phyloP scores from a whole-genome alignment of 140 eudicot species.

The Anethum foeniculum region DNA sequence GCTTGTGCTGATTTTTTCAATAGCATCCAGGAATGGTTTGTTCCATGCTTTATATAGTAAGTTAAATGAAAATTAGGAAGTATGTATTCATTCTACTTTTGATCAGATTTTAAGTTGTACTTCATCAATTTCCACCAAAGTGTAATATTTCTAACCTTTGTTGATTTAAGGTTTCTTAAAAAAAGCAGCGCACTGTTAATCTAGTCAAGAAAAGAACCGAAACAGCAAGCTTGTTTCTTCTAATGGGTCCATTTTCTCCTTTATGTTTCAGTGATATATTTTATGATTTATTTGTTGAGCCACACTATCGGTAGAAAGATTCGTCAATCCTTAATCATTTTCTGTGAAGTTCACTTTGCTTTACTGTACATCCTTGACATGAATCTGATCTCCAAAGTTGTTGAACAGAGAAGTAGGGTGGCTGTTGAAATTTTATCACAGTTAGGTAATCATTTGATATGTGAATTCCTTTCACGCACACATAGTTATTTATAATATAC shows the following conservation, averaged over 20 bases:
- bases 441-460: slow-evolving; percentile 32
- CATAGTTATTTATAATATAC: neutral
- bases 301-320: slow-evolving; percentile 41
- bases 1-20: slow-evolving; percentile 46
- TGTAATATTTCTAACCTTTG: neutral
- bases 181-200: neutral
- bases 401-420: slow-evolving; percentile 37
- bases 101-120: neutral
- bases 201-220: neutral
- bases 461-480: neutral
- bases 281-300: slow-evolving; percentile 59
- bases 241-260: slow-evolving; percentile 7
- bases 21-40: slow-evolving; percentile 64
- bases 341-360: slow-evolving; percentile 61
- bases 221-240: neutral
- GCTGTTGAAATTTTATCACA: slow-evolving; percentile 41
- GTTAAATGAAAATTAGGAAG: slow-evolving; percentile 7
- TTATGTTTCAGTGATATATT: slow-evolving; percentile 46
- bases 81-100: neutral
- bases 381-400: slow-evolving; percentile 32
- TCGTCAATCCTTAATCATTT: slow-evolving; percentile 45
- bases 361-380: slow-evolving; percentile 52
- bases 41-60: slow-evolving; percentile 58
- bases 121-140: neutral
- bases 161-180: neutral